Conservation (phyloP, 345 rosid genomes). For the Camelina neglecta region DNA sequence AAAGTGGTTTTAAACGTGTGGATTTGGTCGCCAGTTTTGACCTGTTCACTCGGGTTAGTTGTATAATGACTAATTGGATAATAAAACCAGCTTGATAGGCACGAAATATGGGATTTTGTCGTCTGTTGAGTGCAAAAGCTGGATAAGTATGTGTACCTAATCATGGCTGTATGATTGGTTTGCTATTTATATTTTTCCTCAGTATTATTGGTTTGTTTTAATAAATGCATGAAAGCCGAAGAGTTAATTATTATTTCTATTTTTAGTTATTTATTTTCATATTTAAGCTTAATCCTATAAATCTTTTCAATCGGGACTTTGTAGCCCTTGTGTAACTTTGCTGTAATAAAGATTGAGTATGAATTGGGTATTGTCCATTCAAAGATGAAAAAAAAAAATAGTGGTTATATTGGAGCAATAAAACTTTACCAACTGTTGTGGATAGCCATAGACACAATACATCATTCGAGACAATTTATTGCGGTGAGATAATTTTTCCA, state of each 20-base stretch:
- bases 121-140: constrained; percentile 22
- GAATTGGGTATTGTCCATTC: no score
- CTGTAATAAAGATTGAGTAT: no score
- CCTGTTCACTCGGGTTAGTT: neutral
- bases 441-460: no score
- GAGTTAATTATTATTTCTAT: neutral
- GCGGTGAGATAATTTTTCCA: neutral
- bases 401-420: neutral
- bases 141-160: constrained; percentile 24
- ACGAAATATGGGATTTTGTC: constrained; percentile 18
- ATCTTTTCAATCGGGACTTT: neutral
- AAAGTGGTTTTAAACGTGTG: constrained; percentile 15
- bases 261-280: neutral
- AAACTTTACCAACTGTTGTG: no score
- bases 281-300: neutral
- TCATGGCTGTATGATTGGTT: constrained; percentile 21
- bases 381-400: no score
- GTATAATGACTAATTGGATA: constrained; percentile 17
- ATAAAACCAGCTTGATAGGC: neutral
- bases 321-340: no score
- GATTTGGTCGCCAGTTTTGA: neutral
- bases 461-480: neutral
- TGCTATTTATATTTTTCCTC: neutral
- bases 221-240: neutral
- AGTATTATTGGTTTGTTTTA: constrained; percentile 5